Evolutionary conservation across 192 early-diverging fungal species (phyloP).

Genomic region (Gonapodya sp.): DNA sequence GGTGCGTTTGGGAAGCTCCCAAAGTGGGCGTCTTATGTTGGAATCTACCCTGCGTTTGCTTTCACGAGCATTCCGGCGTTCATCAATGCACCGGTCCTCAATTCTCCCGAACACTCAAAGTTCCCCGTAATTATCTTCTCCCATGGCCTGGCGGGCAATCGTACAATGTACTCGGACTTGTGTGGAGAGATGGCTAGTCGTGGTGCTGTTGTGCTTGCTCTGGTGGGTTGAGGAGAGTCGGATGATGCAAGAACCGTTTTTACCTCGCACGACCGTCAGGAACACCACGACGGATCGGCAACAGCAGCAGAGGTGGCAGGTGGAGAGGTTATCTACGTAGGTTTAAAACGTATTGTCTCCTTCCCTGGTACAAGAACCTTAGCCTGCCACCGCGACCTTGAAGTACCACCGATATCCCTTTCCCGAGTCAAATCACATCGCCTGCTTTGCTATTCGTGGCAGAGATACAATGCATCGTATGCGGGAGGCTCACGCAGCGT

Average conservation of each 20-base stretch:
- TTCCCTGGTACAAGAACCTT: not conserved
- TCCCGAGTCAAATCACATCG: not conserved
- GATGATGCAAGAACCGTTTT: too few species aligned
- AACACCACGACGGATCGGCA: not conserved
- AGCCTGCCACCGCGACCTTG: not conserved
- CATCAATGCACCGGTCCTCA: not conserved
- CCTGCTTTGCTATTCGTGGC: not conserved
- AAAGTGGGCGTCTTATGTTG: not conserved
- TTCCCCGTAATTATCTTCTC: not conserved
- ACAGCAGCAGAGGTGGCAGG: not conserved
- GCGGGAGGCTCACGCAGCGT: not conserved
- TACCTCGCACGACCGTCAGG: too few species aligned
- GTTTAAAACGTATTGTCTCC: too few species aligned
- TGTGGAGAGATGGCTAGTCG: not conserved
- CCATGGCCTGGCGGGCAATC: conserved; percentile 7
- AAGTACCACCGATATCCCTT: not conserved
- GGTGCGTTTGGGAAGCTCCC: not conserved
- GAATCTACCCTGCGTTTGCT: not conserved
- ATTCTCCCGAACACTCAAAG: not conserved
- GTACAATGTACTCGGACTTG: not conserved
- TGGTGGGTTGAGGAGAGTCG: too few species aligned
- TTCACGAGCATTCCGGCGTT: not conserved
- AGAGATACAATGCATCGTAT: not conserved
- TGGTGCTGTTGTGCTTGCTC: not conserved
- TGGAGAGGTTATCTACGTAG: not conserved